A percentile compares a stretch with the other conserved stretches of the same genome.
Evolutionary conservation across 768 basidiomycete species (phyloP).

Genomic region (Strobilomyces confusus): DNA sequence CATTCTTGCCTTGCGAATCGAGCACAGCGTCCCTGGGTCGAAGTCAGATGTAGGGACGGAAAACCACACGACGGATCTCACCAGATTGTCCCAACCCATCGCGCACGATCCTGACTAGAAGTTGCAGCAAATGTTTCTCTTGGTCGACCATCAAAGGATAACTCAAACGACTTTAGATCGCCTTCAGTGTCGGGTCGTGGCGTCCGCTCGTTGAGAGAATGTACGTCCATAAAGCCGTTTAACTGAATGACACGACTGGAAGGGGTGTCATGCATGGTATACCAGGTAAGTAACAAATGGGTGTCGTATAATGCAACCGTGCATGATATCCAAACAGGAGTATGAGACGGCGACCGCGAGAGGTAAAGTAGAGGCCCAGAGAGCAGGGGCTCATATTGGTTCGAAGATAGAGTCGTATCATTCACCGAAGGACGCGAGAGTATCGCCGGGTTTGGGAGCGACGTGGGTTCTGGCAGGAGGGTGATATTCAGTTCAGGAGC

Average conservation of each 20-base stretch:
- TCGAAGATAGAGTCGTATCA: background rate
- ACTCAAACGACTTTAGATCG: constrained; percentile 57
- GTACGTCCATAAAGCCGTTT: constrained; percentile 56
- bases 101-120: constrained; percentile 59
- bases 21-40: constrained; percentile 56
- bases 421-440: constrained; percentile 1
- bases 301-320: constrained; percentile 33
- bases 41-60: background rate
- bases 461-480: background rate
- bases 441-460: background rate
- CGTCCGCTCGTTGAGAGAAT: constrained; percentile 51
- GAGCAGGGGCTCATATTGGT: background rate
- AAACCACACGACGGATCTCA: constrained; percentile 26
- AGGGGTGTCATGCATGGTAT: constrained; percentile 38
- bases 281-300: constrained; percentile 47
- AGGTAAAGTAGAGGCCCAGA: constrained; percentile 46
- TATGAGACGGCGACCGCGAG: constrained; percentile 28
- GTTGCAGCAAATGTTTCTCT: constrained; percentile 60
- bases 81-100: constrained; percentile 77
- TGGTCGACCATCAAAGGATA: constrained; percentile 51
- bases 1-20: constrained; percentile 30
- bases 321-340: constrained; percentile 51
- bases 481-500: constrained; percentile 6
- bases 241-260: constrained; percentile 47
- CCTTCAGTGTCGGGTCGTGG: constrained; percentile 40